Evolutionary conservation across 208 protist species (phyloP).

Genomic region (Phytomonas sp.): DNA sequence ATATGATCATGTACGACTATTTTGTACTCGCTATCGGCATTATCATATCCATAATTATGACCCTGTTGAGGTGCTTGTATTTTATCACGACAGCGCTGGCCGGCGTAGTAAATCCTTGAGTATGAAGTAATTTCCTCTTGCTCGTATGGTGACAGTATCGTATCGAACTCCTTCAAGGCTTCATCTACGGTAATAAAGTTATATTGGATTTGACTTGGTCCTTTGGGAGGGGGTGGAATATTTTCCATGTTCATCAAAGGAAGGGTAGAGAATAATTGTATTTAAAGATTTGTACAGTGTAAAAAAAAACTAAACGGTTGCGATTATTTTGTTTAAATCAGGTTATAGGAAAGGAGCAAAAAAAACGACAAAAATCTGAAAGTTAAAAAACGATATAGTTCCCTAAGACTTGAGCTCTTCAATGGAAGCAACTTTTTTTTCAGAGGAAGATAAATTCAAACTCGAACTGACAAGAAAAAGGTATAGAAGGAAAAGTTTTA

Average conservation of each 20-base stretch:
- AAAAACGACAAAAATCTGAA: neutral
- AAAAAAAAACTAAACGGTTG: neutral
- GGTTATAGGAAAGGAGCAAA: neutral
- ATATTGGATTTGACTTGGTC: neutral
- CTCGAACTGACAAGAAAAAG: neutral
- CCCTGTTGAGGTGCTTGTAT: conserved; percentile 35
- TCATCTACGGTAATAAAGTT: conserved; percentile 4
- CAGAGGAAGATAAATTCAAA: neutral
- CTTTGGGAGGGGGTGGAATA: neutral
- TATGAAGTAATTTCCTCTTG: conserved; percentile 53
- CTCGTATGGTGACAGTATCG: conserved; percentile 50
- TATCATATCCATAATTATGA: conserved; percentile 90
- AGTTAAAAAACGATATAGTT: neutral
- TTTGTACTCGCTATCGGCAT: conserved; percentile 89
- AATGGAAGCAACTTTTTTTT: neutral
- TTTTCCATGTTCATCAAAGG: neutral
- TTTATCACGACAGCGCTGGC: conserved; percentile 58
- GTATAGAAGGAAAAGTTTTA: neutral
- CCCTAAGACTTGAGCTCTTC: neutral
- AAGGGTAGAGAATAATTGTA: neutral
- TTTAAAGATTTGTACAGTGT: neutral
- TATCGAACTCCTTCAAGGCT: conserved; percentile 18
- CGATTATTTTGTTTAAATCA: neutral
- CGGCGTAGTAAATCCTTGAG: conserved; percentile 45
- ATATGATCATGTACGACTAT: conserved; percentile 89